Evolutionary conservation across 108 stramenopile species (phyloP).

Genomic region (Nitzschia sp.): DNA sequence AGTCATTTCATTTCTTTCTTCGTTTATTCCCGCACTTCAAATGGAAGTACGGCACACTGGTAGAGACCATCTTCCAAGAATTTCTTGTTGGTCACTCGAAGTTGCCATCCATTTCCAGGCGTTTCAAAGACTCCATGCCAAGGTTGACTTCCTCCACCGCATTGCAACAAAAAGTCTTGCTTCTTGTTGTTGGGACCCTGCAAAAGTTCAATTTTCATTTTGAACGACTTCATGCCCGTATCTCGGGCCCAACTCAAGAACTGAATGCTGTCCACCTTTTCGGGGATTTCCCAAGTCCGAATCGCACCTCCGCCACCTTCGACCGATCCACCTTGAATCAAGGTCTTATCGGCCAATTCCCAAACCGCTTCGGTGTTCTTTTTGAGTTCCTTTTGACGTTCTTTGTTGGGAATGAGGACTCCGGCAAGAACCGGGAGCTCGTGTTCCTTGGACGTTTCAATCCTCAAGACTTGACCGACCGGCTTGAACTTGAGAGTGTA

Average conservation of each 20-base stretch:
- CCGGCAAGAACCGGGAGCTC: conserved; percentile 66
- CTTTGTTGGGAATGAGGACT: conserved; percentile 53
- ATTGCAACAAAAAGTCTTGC: conserved; percentile 61
- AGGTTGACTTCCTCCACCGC: conserved; percentile 64
- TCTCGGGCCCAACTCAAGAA: conserved; percentile 58
- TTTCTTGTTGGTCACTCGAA: conserved; percentile 59
- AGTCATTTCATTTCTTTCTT: no score
- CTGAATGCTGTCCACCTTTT: conserved; percentile 63
- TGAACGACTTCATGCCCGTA: conserved; percentile 73
- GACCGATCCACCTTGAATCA: conserved; percentile 48
- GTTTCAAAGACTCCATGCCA: conserved; percentile 64
- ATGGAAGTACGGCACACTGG: conserved; percentile 58
- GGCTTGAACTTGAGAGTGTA: conserved; percentile 76
- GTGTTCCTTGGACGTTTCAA: conserved; percentile 48
- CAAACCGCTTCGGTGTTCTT: conserved; percentile 55
- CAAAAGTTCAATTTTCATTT: conserved; percentile 61
- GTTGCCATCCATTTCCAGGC: conserved; percentile 57
- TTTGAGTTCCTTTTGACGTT: conserved; percentile 53
- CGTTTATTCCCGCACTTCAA: conserved; percentile 26
- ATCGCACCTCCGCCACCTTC: conserved; percentile 48
- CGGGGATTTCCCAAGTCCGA: conserved; percentile 61
- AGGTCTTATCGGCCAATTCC: conserved; percentile 47
- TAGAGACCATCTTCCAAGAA: conserved; percentile 58
- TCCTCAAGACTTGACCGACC: conserved; percentile 50
- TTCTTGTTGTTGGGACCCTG: conserved; percentile 72